phyloP scores from a whole-genome alignment of 805 yeast genomes.

The Saccharomycopsis selenospora region DNA sequence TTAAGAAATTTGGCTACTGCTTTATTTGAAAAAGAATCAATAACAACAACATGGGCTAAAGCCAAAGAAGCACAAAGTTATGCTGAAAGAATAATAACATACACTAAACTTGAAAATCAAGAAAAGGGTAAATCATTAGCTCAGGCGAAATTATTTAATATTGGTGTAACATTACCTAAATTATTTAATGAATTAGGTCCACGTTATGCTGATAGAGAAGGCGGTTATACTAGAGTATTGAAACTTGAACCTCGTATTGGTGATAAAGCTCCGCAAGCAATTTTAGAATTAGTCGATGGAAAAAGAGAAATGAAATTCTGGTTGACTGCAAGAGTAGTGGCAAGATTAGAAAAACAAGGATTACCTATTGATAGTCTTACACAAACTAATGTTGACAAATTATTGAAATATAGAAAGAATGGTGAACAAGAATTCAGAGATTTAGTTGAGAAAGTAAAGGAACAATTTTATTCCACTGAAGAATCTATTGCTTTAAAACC shows the following conservation, averaged over 20 bases:
- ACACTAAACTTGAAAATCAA: constrained; percentile 24
- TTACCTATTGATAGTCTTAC: constrained; percentile 48
- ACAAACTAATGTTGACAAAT: constrained; percentile 45
- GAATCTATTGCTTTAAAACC: constrained; percentile 18
- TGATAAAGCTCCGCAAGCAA: constrained; percentile 85
- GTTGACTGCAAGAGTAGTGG: constrained; percentile 74
- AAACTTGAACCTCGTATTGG: constrained; percentile 80
- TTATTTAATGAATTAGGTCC: constrained; percentile 56
- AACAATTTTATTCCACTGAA: constrained; percentile 33
- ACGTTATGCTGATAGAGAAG: constrained; percentile 54
- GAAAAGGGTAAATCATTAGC: constrained; percentile 30
- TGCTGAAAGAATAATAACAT: constrained; percentile 57
- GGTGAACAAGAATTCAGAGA: constrained; percentile 49
- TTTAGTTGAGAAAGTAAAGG: constrained; percentile 53
- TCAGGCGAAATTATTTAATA: constrained; percentile 39
- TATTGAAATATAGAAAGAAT: constrained; percentile 38
- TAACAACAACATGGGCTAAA: constrained; percentile 66
- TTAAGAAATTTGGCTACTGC: constrained; percentile 61
- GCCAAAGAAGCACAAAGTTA: constrained; percentile 61
- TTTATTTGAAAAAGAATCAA: constrained; percentile 60
- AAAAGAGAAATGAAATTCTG: constrained; percentile 64
- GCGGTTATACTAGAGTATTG: constrained; percentile 83
- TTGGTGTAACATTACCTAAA: constrained; percentile 50
- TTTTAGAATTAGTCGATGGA: constrained; percentile 79
- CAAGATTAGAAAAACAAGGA: constrained; percentile 65